Evolutionary conservation across 495 filamentous ascomycete genomes (phyloP).

Genomic region (Penicillium longicatenatum): DNA sequence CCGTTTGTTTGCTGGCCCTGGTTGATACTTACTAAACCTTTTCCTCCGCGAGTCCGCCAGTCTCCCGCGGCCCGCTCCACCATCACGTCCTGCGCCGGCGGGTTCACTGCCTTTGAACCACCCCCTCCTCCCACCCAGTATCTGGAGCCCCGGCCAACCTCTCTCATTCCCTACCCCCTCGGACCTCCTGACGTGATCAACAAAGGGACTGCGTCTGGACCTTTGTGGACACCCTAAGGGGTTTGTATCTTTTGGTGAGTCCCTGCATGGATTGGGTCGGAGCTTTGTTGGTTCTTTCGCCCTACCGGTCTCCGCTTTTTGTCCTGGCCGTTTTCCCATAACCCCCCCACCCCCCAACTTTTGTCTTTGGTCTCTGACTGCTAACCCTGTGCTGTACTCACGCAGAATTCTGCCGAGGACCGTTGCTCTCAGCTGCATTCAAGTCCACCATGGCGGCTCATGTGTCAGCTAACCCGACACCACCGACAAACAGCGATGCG

Average conservation of each 20-base stretch:
- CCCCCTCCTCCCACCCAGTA: conserved; percentile 20
- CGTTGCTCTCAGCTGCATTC: conserved; percentile 23
- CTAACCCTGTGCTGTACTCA: conserved; percentile 1
- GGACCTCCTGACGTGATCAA: conserved; percentile 7
- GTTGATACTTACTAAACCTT: conserved; percentile 3
- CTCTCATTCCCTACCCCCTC: conserved; percentile 21
- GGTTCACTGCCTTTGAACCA: conserved; percentile 28
- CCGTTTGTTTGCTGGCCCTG: conserved; percentile 11
- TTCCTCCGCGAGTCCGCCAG: conserved; percentile 17
- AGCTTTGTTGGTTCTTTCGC: conserved; percentile 39
- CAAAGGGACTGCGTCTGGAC: conserved; percentile 14
- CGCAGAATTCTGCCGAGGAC: conserved; percentile 23
- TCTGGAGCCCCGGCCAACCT: conserved; percentile 22
- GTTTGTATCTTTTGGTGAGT: conserved; percentile 22
- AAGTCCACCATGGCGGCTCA: conserved; percentile 37
- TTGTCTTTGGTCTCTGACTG: conserved; percentile 1
- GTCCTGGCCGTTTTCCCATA: conserved; percentile 1
- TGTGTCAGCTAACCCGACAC: conserved; percentile 34
- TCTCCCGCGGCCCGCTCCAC: conserved; percentile 15
- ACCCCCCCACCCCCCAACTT: not conserved
- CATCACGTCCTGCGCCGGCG: conserved; percentile 28
- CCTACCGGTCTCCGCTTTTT: conserved; percentile 33
- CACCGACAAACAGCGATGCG: conserved; percentile 39
- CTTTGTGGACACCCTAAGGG: conserved; percentile 16
- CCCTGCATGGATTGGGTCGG: conserved; percentile 24